A percentile compares a stretch with the other conserved stretches of the same genome.
phyloP scores from a whole-genome alignment of 139 green algal genomes.

The Asterochloris erici region DNA sequence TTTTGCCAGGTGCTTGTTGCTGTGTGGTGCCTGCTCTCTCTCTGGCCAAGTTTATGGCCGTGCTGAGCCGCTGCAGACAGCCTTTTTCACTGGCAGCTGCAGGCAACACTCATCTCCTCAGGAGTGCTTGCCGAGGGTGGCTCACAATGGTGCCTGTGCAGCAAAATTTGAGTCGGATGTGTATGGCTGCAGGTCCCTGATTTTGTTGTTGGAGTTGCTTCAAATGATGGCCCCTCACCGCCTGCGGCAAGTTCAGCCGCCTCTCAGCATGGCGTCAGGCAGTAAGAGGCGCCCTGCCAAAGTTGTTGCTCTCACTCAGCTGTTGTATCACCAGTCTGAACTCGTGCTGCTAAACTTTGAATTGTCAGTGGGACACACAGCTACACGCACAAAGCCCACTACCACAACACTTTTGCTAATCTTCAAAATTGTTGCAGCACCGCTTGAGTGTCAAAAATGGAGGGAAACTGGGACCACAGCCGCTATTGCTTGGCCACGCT shows the following conservation, averaged over 20 bases:
- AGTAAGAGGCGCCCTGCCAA: no score
- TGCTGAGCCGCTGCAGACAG: background rate
- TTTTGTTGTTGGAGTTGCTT: background rate
- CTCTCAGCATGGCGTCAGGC: no score
- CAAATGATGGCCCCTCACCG: no score
- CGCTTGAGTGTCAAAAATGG: background rate
- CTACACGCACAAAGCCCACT: no score
- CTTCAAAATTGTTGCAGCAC: no score
- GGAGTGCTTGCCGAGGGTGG: background rate
- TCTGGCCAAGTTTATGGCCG: background rate
- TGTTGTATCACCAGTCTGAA: no score
- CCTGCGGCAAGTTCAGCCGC: no score
- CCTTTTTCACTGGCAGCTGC: background rate
- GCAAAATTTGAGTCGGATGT: background rate
- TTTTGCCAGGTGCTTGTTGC: background rate
- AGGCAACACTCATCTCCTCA: background rate
- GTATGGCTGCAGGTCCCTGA: background rate
- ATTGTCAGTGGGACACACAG: no score
- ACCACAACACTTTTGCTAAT: no score
- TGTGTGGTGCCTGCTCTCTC: background rate
- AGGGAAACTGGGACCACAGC: background rate
- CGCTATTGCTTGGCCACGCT: background rate
- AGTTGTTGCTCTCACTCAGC: no score
- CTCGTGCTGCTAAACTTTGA: no score
- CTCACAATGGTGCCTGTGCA: background rate